Percentiles rank a stretch among this genome's conserved stretches.
These are phyloP conservation scores for Telfairia occidentalis DNA, from an alignment of 331 rosid genomes.

Conservation along the genomic window DNA sequence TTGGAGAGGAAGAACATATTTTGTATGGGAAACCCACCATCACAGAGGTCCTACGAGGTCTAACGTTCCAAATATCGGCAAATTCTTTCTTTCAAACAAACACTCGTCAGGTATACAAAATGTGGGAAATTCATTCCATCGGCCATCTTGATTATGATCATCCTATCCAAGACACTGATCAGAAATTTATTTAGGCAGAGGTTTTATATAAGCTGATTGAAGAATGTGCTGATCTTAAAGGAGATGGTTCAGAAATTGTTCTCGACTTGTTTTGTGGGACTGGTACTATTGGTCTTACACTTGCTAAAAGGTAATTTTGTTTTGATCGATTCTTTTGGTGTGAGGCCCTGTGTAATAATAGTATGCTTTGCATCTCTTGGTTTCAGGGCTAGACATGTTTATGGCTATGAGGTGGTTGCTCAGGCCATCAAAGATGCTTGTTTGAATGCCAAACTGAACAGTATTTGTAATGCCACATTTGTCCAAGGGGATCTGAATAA, in stretches of 20 bases:
- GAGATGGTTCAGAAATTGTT: conserved; percentile 80
- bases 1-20: conserved; percentile 83
- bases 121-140: not conserved
- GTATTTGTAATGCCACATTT: conserved; percentile 71
- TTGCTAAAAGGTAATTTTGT: conserved; percentile 58
- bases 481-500: conserved; percentile 88
- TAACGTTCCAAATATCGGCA: conserved; percentile 90
- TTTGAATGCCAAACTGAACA: conserved; percentile 65
- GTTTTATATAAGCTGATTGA: conserved; percentile 72
- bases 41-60: conserved; percentile 75
- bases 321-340: not conserved
- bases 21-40: conserved; percentile 75
- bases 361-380: not conserved
- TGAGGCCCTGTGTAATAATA: not conserved
- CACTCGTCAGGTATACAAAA: conserved; percentile 58
- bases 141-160: not conserved
- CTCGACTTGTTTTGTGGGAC: conserved; percentile 99
- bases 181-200: conserved; percentile 53
- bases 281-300: conserved; percentile 89
- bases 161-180: conserved; percentile 6
- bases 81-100: conserved; percentile 97
- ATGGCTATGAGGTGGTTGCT: conserved; percentile 85
- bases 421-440: conserved; percentile 82
- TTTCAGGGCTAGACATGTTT: conserved; percentile 63
- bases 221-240: conserved; percentile 67